Evolutionary conservation across 176 grass and related monocot species (phyloP).

Genomic region (Thinopyrum elongatum): DNA sequence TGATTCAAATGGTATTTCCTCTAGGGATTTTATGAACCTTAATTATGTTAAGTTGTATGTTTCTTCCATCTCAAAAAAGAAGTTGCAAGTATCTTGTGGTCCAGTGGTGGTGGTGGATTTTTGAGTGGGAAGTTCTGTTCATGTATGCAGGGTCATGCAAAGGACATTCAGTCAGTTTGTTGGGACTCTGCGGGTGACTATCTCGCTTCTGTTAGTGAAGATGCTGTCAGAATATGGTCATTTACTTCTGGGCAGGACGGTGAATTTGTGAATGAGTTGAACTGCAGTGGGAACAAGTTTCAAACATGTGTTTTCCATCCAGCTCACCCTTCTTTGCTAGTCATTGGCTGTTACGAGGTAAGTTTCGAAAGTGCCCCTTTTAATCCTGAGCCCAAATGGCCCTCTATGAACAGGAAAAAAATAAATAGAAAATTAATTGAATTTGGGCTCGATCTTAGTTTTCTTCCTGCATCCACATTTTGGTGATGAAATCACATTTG

Average conservation of each 20-base stretch:
- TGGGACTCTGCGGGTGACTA: constrained; percentile 85
- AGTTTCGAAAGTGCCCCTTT: constrained; percentile 15
- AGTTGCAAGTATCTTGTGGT: constrained; percentile 22
- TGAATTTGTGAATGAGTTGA: constrained; percentile 82
- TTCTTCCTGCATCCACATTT: too few species aligned
- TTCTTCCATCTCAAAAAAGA: background rate
- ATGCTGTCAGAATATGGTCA: constrained; percentile 83
- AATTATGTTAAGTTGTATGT: background rate
- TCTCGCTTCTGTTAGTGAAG: constrained; percentile 93
- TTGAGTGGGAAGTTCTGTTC: constrained; percentile 18
- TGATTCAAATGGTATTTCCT: background rate
- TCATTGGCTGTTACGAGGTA: constrained; percentile 95
- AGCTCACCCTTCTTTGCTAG: constrained; percentile 56
- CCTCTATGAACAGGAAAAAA: too few species aligned
- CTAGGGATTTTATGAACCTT: constrained; percentile 1
- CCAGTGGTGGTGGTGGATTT: background rate
- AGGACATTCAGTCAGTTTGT: constrained; percentile 75
- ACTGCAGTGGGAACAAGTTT: constrained; percentile 82
- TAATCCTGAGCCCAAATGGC: too few species aligned
- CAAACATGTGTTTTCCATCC: constrained; percentile 96
- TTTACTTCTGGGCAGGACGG: constrained; percentile 63
- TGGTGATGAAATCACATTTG: too few species aligned
- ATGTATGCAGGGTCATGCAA: constrained; percentile 70
- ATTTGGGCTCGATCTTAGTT: too few species aligned
- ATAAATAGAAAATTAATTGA: too few species aligned